Conservation (phyloP, 345 rosid species). For the Pistacia atlantica region DNA sequence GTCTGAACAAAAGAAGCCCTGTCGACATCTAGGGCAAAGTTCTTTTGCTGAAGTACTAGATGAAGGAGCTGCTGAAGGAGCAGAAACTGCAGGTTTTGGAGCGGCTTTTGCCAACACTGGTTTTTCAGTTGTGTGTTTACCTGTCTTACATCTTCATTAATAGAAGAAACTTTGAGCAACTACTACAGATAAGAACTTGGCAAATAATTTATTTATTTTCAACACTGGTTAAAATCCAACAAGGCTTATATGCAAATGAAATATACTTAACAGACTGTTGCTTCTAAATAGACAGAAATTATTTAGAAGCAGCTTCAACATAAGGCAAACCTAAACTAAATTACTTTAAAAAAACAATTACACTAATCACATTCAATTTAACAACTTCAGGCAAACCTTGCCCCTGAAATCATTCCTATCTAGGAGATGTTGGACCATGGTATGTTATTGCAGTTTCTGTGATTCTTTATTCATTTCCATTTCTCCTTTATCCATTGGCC, state of each 20-base stretch:
- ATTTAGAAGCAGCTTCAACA: neutral
- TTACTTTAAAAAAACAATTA: neutral
- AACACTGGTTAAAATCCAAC: neutral
- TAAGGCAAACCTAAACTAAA: neutral
- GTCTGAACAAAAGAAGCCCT: conserved; percentile 97
- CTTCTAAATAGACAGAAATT: neutral
- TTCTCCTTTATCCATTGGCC: neutral
- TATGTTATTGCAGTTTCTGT: neutral
- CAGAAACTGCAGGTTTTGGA: conserved; percentile 38
- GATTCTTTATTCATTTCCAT: neutral
- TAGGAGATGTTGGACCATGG: neutral
- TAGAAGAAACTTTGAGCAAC: conserved; percentile 22
- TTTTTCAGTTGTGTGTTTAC: conserved; percentile 92
- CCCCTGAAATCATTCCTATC: neutral
- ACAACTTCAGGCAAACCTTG: neutral
- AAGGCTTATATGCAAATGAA: neutral
- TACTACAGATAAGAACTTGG: conserved; percentile 3
- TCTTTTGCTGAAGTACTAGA: conserved; percentile 53
- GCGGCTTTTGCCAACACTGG: conserved; percentile 58
- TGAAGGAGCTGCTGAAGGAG: conserved; percentile 35
- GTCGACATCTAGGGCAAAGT: conserved; percentile 80
- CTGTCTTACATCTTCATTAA: conserved; percentile 82
- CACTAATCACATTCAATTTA: neutral
- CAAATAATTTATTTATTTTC: neutral
- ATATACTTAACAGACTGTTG: neutral